Conservation (phyloP, 1,284 basidiomycete species). For the Austroboletus niveus region DNA sequence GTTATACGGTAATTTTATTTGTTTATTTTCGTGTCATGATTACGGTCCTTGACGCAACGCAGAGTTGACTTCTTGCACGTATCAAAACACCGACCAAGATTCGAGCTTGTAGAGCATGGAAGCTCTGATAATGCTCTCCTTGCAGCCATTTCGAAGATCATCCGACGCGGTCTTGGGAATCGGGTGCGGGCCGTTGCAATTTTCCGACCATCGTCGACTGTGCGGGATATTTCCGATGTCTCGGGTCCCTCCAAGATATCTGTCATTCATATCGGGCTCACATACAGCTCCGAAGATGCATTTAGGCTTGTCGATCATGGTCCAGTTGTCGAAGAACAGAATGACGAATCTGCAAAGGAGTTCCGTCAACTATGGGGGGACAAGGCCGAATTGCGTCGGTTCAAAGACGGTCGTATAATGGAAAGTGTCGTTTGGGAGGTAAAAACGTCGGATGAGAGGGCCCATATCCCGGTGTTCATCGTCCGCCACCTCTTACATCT, state of each 20-base stretch:
- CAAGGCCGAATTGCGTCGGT: slow-evolving; percentile 91
- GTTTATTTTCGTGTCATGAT: slow-evolving; percentile 15
- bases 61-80: slow-evolving; percentile 65
- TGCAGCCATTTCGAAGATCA: slow-evolving; percentile 49
- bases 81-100: slow-evolving; percentile 44
- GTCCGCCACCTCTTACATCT: slow-evolving; percentile 70
- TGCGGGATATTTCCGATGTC: slow-evolving; percentile 51
- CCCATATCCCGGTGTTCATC: slow-evolving; percentile 76
- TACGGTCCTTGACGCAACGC: slow-evolving; percentile 2
- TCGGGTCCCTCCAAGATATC: slow-evolving; percentile 44
- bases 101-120: slow-evolving; percentile 58
- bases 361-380: slow-evolving; percentile 92
- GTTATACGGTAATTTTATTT: slow-evolving; percentile 61
- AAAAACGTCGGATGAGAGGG: slow-evolving; percentile 70
- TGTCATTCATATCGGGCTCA: slow-evolving; percentile 67
- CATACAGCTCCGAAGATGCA: slow-evolving; percentile 70
- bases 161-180: slow-evolving; percentile 70
- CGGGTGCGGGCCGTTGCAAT: slow-evolving; percentile 62
- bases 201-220: slow-evolving; percentile 47
- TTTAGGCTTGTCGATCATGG: slow-evolving; percentile 88
- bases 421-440: slow-evolving; percentile 96
- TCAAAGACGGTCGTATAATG: slow-evolving; percentile 92
- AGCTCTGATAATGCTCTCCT: slow-evolving; percentile 57
- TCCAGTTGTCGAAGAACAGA: slow-evolving; percentile 67
- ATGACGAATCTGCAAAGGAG: slow-evolving; percentile 47